Base-by-base conservation (phyloP, 1,139 yeast genomes). In the Saccharomyces hybrid region DNA sequence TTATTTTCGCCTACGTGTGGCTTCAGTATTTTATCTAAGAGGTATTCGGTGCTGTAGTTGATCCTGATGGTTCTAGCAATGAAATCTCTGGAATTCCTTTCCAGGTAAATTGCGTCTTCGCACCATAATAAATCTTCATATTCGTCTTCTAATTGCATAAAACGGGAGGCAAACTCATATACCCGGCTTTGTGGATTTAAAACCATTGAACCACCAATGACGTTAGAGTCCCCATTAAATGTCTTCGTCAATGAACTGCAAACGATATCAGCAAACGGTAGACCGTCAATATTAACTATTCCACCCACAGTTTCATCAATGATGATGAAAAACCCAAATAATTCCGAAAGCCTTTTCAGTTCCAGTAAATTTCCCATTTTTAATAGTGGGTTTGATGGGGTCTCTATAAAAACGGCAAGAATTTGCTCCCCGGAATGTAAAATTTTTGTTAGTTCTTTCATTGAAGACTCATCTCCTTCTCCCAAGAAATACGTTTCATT, bases 251-350 rank as follows among this genome's bases (percentile, higher is more conserved):
- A 76, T 23, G 96, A 88, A 27, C 95, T 82, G 46, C 86, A 95
- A n/a, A 88, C 87, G 57, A 91, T 79, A 70, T 93, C 99, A 7
- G 90, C 85, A 67, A 79, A 86, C 16, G 90, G 88, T 56, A 89
- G 76, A 3, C 88, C 89, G 63, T 88, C 88, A 52, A 90, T 80
- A 68, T 93, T 93, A 57, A 87, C 78, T 65, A 89, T 85, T 64
- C 93, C 93, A 26, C 97, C 98, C 28, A 91, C 87, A 0, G 98
- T 93, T 67, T 93, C 99, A 70, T 93, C 99, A 44, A 93, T 84
- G 16, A 88, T 88, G 46, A 93, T 82, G 11, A 84, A 84, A 70
- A 93, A 93, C 2, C 79, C 77, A 70, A 77, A 87, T 63, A 83
- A 75, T 59, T 83, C 82, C 5, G 96, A 84, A 57, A 93, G 76